These are phyloP conservation scores for Xylariaceae sp. DNA, from an alignment of 2,329 filamentous ascomycete genomes.

Conservation along the genomic window DNA sequence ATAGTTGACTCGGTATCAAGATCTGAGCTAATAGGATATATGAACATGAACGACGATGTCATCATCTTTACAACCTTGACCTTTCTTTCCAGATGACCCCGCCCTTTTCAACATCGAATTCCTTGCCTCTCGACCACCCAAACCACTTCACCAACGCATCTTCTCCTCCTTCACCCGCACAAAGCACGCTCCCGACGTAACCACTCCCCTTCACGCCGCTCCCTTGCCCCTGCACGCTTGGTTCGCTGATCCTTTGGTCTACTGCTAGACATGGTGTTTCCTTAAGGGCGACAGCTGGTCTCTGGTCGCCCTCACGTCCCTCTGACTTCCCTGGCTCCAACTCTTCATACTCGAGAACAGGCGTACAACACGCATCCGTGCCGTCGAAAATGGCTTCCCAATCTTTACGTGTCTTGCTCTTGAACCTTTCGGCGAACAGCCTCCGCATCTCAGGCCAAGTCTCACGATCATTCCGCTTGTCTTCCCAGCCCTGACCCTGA, in stretches of 20 bases:
- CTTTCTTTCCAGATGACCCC: constrained; percentile 51
- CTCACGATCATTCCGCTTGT: constrained; percentile 51
- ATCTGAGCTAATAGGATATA: too few species aligned
- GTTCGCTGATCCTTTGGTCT: constrained; percentile 38
- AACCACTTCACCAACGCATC: constrained; percentile 66
- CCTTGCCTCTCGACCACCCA: constrained; percentile 67
- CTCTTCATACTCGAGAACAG: constrained; percentile 67
- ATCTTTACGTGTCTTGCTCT: constrained; percentile 63
- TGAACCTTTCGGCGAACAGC: constrained; percentile 62
- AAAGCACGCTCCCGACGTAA: constrained; percentile 58
- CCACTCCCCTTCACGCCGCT: constrained; percentile 61
- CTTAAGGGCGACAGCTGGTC: constrained; percentile 65
- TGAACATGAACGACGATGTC: too few species aligned
- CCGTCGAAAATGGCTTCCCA: constrained; percentile 88
- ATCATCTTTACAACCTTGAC: constrained; percentile 36
- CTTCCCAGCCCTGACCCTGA: constrained; percentile 43
- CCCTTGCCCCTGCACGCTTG: constrained; percentile 55
- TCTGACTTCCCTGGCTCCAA: constrained; percentile 23
- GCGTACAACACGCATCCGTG: constrained; percentile 89
- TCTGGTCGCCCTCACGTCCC: constrained; percentile 61
- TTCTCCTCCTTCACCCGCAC: constrained; percentile 69
- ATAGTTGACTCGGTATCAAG: too few species aligned
- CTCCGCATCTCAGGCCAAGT: constrained; percentile 65
- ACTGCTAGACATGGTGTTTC: constrained; percentile 66
- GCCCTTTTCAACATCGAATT: constrained; percentile 65